phyloP scores from a whole-genome alignment of 2,329 filamentous ascomycete species.

The Botrytis byssoidea region DNA sequence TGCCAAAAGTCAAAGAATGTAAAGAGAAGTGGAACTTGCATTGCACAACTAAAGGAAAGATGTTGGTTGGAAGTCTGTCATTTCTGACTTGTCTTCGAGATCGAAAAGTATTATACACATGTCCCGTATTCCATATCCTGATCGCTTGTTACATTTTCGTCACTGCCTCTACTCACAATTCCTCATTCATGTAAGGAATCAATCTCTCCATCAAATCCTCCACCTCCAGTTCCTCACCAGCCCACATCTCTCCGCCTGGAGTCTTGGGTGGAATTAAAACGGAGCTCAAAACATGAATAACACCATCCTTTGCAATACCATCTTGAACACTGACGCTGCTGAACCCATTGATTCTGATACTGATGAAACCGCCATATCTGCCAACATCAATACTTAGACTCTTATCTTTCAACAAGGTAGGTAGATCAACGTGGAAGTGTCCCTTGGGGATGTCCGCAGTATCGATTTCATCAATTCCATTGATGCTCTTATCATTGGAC shows the following conservation, averaged over 20 bases:
- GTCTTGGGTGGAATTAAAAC: slow-evolving; percentile 71
- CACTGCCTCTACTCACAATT: slow-evolving; percentile 26
- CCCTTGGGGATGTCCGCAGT: slow-evolving; percentile 37
- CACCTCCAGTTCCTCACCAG: slow-evolving; percentile 53
- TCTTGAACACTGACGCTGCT: slow-evolving; percentile 65
- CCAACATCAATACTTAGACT: slow-evolving; percentile 70
- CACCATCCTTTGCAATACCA: slow-evolving; percentile 72
- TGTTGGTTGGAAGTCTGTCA: background rate
- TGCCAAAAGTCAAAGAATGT: background rate
- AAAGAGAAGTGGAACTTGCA: background rate
- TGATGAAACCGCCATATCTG: slow-evolving; percentile 64
- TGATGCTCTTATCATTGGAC: slow-evolving; percentile 24
- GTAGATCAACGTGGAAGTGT: slow-evolving; percentile 64
- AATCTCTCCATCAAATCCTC: slow-evolving; percentile 55
- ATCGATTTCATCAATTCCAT: slow-evolving; percentile 31
- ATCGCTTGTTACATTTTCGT: background rate
- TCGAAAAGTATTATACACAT: background rate
- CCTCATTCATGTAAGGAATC: slow-evolving; percentile 24
- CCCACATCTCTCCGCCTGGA: slow-evolving; percentile 49
- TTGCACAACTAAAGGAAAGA: too few species aligned
- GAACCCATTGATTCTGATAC: slow-evolving; percentile 74
- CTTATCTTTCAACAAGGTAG: slow-evolving; percentile 67
- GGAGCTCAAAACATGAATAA: slow-evolving; percentile 71
- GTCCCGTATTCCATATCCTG: too few species aligned
- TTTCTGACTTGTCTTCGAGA: background rate